Percentiles rank a stretch among this genome's conserved stretches.
phyloP scores from a whole-genome alignment of 805 yeast species.

The Millerozyma miso region DNA sequence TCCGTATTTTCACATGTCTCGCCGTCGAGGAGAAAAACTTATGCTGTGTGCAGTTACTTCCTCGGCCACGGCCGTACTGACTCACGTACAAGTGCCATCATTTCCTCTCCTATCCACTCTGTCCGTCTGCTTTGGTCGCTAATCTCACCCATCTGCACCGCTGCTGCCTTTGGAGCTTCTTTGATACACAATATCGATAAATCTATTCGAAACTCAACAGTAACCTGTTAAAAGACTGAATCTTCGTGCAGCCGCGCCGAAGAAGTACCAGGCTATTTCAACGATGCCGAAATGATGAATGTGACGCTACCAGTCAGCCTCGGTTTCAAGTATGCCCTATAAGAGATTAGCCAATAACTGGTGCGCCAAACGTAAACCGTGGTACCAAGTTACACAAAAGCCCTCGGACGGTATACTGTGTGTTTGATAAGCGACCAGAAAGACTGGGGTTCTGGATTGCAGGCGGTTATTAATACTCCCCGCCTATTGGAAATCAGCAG shows the following conservation, averaged over 20 bases:
- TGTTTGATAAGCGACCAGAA: neutral
- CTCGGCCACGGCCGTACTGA: neutral
- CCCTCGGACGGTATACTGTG: neutral
- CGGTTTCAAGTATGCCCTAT: neutral
- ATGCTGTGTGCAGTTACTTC: neutral
- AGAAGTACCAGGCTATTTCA: too few species aligned
- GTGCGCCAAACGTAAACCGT: neutral
- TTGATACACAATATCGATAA: too few species aligned
- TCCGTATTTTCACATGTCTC: neutral
- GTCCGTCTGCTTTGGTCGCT: too few species aligned
- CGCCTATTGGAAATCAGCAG: neutral
- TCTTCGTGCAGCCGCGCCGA: too few species aligned
- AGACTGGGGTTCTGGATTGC: conserved; percentile 1
- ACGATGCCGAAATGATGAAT: neutral
- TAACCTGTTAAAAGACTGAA: too few species aligned
- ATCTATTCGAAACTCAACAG: too few species aligned
- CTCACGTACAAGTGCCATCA: too few species aligned
- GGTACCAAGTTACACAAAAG: neutral
- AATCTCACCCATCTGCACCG: too few species aligned
- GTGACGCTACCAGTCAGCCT: neutral
- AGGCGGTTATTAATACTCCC: conserved; percentile 1
- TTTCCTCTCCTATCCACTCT: too few species aligned
- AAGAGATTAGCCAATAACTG: neutral
- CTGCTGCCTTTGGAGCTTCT: too few species aligned
- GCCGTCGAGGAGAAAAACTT: neutral